Conservation (phyloP, 2,329 filamentous ascomycete species). For the Trichoderma atrobrunneum region DNA sequence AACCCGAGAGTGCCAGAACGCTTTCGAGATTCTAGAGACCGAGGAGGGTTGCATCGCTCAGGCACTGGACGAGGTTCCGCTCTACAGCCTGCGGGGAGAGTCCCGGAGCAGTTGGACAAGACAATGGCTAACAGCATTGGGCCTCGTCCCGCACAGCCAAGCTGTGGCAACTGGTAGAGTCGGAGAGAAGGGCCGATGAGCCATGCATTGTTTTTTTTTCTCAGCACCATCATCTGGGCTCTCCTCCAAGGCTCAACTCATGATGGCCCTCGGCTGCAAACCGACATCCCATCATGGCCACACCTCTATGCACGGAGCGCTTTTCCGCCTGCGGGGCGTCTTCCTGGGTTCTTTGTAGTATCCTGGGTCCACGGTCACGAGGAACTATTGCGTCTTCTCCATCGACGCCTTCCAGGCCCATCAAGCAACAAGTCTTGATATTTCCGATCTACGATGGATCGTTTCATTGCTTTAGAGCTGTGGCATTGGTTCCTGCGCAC, state of each 20-base stretch:
- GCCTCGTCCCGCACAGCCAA: slow-evolving; percentile 1
- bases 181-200: slow-evolving; percentile 19
- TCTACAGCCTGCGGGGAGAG: neutral
- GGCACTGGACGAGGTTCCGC: slow-evolving; percentile 1
- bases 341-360: neutral
- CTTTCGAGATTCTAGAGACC: neutral
- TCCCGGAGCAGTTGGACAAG: neutral
- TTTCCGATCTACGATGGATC: slow-evolving; percentile 20
- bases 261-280: neutral
- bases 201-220: neutral
- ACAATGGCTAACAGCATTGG: neutral
- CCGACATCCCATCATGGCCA: neutral
- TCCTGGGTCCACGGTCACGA: slow-evolving; percentile 1
- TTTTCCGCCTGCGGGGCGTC: slow-evolving; percentile 1
- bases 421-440: neutral
- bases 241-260: neutral
- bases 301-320: neutral
- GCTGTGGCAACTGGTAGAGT: slow-evolving; percentile 3
- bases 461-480: slow-evolving; percentile 16
- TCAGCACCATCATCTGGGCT: neutral
- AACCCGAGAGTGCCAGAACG: neutral
- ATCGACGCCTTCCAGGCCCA: slow-evolving; percentile 7
- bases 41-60: slow-evolving; percentile 13
- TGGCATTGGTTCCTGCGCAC: slow-evolving; percentile 16
- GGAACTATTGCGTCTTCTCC: slow-evolving; percentile 5